phyloP scores from a whole-genome alignment of 202 grass and related monocot species.

The Digitaria exilis region DNA sequence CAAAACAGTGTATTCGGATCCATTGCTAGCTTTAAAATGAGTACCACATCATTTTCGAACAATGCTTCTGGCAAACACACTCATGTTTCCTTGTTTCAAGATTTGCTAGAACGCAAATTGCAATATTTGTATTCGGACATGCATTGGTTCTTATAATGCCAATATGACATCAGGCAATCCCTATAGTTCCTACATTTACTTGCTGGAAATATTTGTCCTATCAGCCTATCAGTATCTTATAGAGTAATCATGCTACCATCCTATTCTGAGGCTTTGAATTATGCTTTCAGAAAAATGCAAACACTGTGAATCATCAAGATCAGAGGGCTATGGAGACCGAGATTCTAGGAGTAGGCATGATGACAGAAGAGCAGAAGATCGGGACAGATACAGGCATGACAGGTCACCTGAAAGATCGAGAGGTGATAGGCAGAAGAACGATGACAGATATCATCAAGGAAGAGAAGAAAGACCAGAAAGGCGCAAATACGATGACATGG shows the following conservation, averaged over 20 bases:
- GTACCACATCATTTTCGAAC: neutral
- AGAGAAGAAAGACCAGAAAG: conserved; percentile 49
- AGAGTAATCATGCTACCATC: neutral
- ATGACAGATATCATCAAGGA: conserved; percentile 30
- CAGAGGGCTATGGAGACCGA: conserved; percentile 35
- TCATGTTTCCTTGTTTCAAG: conserved; percentile 17
- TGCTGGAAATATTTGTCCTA: conserved; percentile 16
- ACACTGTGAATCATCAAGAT: conserved; percentile 51
- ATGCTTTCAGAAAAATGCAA: conserved; percentile 56
- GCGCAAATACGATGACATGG: conserved; percentile 27
- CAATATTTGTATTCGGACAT: neutral
- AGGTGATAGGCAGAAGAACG: conserved; percentile 29
- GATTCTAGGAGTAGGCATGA: conserved; percentile 37
- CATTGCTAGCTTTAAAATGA: conserved; percentile 6
- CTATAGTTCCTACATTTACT: neutral
- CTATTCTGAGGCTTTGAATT: conserved; percentile 19
- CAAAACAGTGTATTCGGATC: neutral
- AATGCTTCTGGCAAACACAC: conserved; percentile 10
- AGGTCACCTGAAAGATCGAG: conserved; percentile 48
- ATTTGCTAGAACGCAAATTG: neutral
- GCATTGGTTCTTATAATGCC: neutral
- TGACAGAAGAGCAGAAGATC: conserved; percentile 34
- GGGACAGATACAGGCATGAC: conserved; percentile 27
- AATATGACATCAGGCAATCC: neutral
- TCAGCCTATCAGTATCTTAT: neutral